Base-by-base conservation (phyloP, 202 grass and related monocot genomes). In the Alloteropsis angusta region DNA sequence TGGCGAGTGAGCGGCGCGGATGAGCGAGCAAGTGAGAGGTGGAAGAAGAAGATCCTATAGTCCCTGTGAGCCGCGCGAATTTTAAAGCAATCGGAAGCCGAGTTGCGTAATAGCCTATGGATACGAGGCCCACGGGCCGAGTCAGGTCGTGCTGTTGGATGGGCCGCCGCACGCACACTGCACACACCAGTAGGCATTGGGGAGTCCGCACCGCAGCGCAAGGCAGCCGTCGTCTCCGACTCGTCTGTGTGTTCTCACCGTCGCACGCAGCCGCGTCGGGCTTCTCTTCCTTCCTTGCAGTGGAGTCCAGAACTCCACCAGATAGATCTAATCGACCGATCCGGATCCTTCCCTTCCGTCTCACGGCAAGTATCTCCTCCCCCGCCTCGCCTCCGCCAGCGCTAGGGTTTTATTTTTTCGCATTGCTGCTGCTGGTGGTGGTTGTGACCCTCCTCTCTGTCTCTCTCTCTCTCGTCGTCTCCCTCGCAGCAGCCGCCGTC, bases 261-360 rank as follows among this genome's bases (percentile, higher is more conserved):
- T 68, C 42, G 65, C 65, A 68, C 21, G 54, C 73, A 43, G 73
- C 52, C 64, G 45, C 64, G 45, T 50, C 42, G 65, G 65, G 23
- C 22, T 17, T 1, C 13, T 70, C 68, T 21, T 47, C 56, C 44
- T 45, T 62, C 48, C 32, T 38, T 48, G 43, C 21, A 22, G 10
- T 38, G 32, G 60, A 78, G 60, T 65, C 60, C 75, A 52, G 39
- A 2, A 5, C 22, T 32, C 10, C 39, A 22, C 52, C 52, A 49
- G 57, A 65, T 32, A 53, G 30, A 72, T 77, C 75, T 52, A 34
- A 64, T 65, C 59, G 30, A 78, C 14, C 75, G 60, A 52, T 65
- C 75, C 32, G 60, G 75, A 78, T 79, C 73, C 19, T 48, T 72
- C 68, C 59, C 80, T 74, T 82, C 69, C 69, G 23, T 32, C 72